Base-by-base conservation (phyloP, 139 green algal genomes). In the Volvox africanus region DNA sequence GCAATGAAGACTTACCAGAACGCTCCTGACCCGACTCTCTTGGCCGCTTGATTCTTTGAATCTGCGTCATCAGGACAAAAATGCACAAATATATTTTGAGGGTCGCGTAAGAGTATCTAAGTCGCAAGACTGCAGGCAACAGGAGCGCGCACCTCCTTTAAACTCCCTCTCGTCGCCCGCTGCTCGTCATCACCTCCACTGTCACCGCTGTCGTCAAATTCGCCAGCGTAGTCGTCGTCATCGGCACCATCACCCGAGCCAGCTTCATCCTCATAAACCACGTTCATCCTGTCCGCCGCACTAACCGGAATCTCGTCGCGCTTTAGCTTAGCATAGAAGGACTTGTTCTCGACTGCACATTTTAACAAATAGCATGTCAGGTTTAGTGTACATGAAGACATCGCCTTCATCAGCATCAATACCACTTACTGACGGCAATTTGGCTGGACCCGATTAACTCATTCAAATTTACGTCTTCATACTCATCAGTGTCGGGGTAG, bases 401-500 rank as follows among this genome's bases (percentile, higher is more conserved):
- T 55, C 44, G 44, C 44, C 44, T 14, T 55, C 44, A 55, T 55
- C 44, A 55, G 44, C 44, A 9, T 5, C 9, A 55, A 5, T 5
- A 5, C 14, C 1, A 93, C 93, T 94, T 55, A 95, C 93, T 89
- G 79, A 94, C 80, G 24, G 94, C 94, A 19, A 97, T 90, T 26
- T 95, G 93, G 33, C 89, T 90, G 0, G 93, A 89, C 5, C 55
- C 24, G 1, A 97, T 92, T 0, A 96, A 77, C 80, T 95, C 91
- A 6, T 88, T 62, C 24, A 96, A 73, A 61, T 95, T 78, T 1
- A 95, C 71, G 0, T 95, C 87, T 85, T 97, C 95, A 37, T 95
- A 95, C 65, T 95, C 92, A 22, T 93, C 76, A 0, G 92, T 94
- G 17, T 94, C 90, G 2, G 83, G 80, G 83, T 97, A 97, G 78